A percentile compares a stretch with the other conserved stretches of the same genome.
Conservation (phyloP, 371 early-diverging fungal genomes). For the Mortierella sp. region DNA sequence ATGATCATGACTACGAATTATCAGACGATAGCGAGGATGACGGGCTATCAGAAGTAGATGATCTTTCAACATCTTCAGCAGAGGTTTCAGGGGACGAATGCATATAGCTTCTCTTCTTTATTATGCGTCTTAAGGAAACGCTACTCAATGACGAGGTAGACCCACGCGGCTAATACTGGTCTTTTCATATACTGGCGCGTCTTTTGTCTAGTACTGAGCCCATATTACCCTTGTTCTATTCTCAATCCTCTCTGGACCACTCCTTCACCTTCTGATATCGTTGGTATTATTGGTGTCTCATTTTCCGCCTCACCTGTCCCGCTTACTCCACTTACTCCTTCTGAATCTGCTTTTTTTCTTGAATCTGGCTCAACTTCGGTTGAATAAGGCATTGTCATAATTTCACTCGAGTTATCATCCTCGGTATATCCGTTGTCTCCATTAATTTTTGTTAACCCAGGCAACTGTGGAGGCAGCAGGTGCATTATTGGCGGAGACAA, state of each 20-base stretch:
- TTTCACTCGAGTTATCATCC: background rate
- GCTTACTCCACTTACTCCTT: background rate
- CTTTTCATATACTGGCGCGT: background rate
- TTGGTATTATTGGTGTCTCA: background rate
- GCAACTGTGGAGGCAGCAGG: background rate
- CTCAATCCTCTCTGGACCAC: background rate
- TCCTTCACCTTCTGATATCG: background rate
- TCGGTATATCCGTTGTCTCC: background rate
- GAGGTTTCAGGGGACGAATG: too few species aligned
- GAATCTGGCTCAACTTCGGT: background rate
- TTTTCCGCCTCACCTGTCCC: background rate
- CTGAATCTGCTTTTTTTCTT: background rate
- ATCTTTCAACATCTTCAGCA: too few species aligned
- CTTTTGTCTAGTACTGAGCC: too few species aligned
- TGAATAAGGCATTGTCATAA: background rate
- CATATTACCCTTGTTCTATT: background rate
- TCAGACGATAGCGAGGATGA: too few species aligned
- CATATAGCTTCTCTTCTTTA: too few species aligned
- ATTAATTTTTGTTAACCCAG: background rate
- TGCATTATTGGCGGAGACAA: background rate
- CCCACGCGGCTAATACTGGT: too few species aligned
- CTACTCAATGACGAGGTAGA: too few species aligned
- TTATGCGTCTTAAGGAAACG: too few species aligned
- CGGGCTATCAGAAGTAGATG: too few species aligned
- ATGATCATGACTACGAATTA: too few species aligned